Conservation (phyloP, 768 basidiomycete species). For the Suillus weaverae region DNA sequence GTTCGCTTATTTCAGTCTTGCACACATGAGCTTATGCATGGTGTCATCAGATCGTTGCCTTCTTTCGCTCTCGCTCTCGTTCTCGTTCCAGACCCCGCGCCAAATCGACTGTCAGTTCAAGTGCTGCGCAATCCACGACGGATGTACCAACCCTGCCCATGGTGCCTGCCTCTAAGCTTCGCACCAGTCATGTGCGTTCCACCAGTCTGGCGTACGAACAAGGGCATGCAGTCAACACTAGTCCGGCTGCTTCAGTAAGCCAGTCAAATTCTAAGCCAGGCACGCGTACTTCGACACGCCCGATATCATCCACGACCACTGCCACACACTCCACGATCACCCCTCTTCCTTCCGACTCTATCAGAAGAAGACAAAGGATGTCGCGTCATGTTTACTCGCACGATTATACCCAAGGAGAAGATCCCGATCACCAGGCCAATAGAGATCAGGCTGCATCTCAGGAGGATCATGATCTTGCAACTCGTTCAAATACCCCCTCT, state of each 20-base stretch:
- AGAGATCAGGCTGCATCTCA: conserved; percentile 14
- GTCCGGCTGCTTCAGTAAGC: conserved; percentile 17
- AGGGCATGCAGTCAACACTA: conserved; percentile 7
- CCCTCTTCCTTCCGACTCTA: conserved; percentile 51
- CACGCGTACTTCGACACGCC: conserved; percentile 54
- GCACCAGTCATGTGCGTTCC: conserved; percentile 17
- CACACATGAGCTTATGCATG: conserved; percentile 1
- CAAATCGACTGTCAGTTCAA: conserved; percentile 7
- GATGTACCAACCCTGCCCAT: conserved; percentile 19
- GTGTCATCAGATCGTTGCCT: conserved; percentile 53
- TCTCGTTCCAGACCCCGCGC: conserved; percentile 36
- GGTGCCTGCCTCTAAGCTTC: conserved; percentile 7
- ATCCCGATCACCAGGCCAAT: conserved; percentile 14
- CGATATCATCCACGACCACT: conserved; percentile 64
- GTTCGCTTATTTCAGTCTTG: conserved; percentile 11
- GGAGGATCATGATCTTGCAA: conserved; percentile 23
- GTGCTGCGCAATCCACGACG: conserved; percentile 9
- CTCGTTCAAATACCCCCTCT: conserved; percentile 32
- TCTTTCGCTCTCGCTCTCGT: conserved; percentile 63
- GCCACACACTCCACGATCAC: conserved; percentile 62
- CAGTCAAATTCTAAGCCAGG: conserved; percentile 36
- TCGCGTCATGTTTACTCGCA: conserved; percentile 20
- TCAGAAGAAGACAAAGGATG: conserved; percentile 18
- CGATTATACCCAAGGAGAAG: conserved; percentile 10
- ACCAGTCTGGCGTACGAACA: conserved; percentile 11